These are phyloP conservation scores for Phyllostachys edulis DNA, from an alignment of 176 grass and related monocot genomes.

Conservation along the genomic window DNA sequence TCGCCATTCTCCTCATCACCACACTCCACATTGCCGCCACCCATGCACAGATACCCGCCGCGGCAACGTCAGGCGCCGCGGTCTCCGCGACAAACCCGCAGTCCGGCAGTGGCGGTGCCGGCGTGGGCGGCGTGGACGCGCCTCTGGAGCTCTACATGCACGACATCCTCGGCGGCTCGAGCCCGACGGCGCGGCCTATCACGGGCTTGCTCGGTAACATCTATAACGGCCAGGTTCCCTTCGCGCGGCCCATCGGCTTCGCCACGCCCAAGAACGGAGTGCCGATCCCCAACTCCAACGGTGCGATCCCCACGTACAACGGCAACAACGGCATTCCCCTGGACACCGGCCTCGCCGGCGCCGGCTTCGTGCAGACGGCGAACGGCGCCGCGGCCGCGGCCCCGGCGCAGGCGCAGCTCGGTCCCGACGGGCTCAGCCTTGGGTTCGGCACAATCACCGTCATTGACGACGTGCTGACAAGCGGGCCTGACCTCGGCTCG, in stretches of 20 bases:
- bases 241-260: conserved; percentile 68
- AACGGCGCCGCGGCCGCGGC: conserved; percentile 27
- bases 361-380: conserved; percentile 34
- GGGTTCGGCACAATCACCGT: conserved; percentile 68
- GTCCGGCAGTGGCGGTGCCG: conserved; percentile 15
- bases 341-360: conserved; percentile 58
- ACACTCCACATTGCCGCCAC: conserved; percentile 30
- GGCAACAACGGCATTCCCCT: conserved; percentile 64
- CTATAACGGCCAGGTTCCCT: conserved; percentile 71
- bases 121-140: conserved; percentile 28
- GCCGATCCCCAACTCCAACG: conserved; percentile 61
- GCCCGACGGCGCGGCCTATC: conserved; percentile 66
- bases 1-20: conserved; percentile 34
- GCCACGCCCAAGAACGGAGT: conserved; percentile 53
- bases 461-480: conserved; percentile 64
- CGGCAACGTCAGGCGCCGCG: conserved; percentile 25
- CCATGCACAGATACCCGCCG: conserved; percentile 53
- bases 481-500: conserved; percentile 46
- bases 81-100: conserved; percentile 39
- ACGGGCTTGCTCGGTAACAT: conserved; percentile 67
- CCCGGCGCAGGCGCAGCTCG: conserved; percentile 47
- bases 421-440: conserved; percentile 67
- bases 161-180: conserved; percentile 66
- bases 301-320: conserved; percentile 51
- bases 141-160: conserved; percentile 68